Evolutionary conservation across 2,329 filamentous ascomycete genomes (phyloP).

Genomic region (Xylaria sp.): DNA sequence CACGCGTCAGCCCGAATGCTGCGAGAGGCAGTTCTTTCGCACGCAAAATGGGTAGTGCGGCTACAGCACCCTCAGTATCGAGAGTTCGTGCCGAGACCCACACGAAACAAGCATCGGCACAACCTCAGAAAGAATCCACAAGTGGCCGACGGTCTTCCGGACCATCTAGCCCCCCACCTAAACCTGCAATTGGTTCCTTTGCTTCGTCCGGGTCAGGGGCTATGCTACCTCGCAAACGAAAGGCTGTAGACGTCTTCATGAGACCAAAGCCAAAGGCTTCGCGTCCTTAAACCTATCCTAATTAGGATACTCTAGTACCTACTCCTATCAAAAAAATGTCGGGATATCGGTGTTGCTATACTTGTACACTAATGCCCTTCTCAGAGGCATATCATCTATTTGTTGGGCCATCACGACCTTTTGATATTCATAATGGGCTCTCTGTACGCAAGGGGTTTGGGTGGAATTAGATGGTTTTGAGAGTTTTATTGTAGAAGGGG

Average conservation of each 20-base stretch:
- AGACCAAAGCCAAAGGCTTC: slow-evolving; percentile 49
- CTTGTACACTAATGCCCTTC: background rate
- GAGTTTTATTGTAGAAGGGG: too few relatives aligned
- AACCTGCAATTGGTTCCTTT: background rate
- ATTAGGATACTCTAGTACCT: background rate
- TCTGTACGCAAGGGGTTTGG: too few relatives aligned
- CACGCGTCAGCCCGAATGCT: background rate
- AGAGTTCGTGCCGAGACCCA: slow-evolving; percentile 12
- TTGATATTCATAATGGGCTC: too few relatives aligned
- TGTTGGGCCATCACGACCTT: too few relatives aligned
- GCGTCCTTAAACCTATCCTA: background rate
- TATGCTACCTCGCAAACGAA: slow-evolving; percentile 48
- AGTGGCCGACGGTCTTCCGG: background rate
- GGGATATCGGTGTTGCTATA: background rate
- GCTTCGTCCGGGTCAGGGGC: slow-evolving; percentile 13
- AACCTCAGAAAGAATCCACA: background rate
- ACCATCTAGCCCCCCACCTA: slow-evolving; percentile 16
- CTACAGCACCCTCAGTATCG: background rate
- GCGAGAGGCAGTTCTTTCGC: slow-evolving; percentile 12
- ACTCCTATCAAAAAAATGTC: background rate
- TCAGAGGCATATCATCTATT: background rate
- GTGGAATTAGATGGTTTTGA: too few relatives aligned
- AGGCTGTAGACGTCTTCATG: slow-evolving; percentile 57
- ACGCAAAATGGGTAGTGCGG: slow-evolving; percentile 15
- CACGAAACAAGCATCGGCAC: slow-evolving; percentile 5